Evolutionary conservation across 352 stramenopile genomes (phyloP), one percentile per base, ranked within the genome.

Genomic region (Phytopythium mirpurense): DNA sequence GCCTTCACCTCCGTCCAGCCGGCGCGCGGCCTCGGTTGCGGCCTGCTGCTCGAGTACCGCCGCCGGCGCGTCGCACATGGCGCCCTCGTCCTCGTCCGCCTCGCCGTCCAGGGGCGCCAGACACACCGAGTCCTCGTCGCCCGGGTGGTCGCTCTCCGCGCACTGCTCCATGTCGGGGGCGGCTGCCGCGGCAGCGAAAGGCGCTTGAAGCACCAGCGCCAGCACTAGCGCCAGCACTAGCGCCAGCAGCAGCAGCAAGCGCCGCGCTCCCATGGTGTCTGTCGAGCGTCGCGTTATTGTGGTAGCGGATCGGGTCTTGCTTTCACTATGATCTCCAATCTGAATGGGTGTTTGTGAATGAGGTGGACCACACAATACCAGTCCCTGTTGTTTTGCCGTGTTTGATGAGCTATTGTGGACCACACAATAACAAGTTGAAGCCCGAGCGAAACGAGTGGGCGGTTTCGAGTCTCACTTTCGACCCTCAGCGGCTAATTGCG

Each of bases 101-200:
- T 51, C 45, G 31, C 15, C 29, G 10, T 52, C 46, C 26, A 40
- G 15, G 7, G 46, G 19, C 21, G 46, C 46, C 9, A 52, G 46
- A 5, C 46, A 52, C 31, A 52, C 46, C 29, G 46, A 19, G 27
- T 52, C 46, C 5, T 41, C 46, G 19, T 43, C 35, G 7, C 38
- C 35, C 3, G 49, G 26, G 9, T 32, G 24, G n/a, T 46, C 36
- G 35, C 23, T 45, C 24, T 56, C 49, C 19, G 24, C 38, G 37
- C 38, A 56, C 49, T 38, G 49, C 36, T 56, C 35, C 36, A 19
- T 40, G 16, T 26, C 49, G 10, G 36, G 0, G 35, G 32, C 27
- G 31, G 23, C 21, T 24, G 46, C 31, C 31, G 42, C 31, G 32
- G 51, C 16, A 15, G 1, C 27, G n/a, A 24, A 4, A 31, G 19